Conservation (phyloP, 2,329 filamentous ascomycete species). For the Ustilaginoidea virens region DNA sequence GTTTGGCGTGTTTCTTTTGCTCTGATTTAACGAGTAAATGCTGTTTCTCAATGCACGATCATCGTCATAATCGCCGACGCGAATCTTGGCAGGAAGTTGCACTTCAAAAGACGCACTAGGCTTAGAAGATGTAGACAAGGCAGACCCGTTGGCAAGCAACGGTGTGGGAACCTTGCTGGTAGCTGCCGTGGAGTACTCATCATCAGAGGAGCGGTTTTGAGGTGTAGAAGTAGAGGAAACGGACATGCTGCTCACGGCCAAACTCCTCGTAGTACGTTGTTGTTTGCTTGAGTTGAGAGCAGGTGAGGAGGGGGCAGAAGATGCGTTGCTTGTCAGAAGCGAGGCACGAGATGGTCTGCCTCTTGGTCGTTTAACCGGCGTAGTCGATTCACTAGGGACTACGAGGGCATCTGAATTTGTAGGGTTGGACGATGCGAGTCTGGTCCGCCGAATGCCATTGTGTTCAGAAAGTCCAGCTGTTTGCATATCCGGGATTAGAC, state of each 20-base stretch:
- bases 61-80: conserved; percentile 7
- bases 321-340: conserved; percentile 6
- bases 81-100: conserved; percentile 11
- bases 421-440: conserved; percentile 1
- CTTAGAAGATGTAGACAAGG: conserved; percentile 2
- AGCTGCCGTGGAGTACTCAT: conserved; percentile 19
- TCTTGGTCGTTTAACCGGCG: conserved; percentile 8
- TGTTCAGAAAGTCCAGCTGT: not conserved
- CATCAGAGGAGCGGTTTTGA: conserved; percentile 14
- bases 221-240: conserved; percentile 18
- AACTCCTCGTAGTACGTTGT: conserved; percentile 6
- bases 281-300: not conserved
- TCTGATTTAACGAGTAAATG: conserved; percentile 31
- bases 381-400: conserved; percentile 2
- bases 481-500: no score
- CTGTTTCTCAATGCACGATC: conserved; percentile 22
- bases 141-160: conserved; percentile 8
- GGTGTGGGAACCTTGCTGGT: conserved; percentile 23
- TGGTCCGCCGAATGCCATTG: conserved; percentile 1
- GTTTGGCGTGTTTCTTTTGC: conserved; percentile 23
- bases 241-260: conserved; percentile 12
- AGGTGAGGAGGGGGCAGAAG: conserved; percentile 4
- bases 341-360: conserved; percentile 11
- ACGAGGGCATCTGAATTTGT: not conserved
- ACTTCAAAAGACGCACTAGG: conserved; percentile 13